Conservation (phyloP, 306 rosid species). For the Vigna mungo region DNA sequence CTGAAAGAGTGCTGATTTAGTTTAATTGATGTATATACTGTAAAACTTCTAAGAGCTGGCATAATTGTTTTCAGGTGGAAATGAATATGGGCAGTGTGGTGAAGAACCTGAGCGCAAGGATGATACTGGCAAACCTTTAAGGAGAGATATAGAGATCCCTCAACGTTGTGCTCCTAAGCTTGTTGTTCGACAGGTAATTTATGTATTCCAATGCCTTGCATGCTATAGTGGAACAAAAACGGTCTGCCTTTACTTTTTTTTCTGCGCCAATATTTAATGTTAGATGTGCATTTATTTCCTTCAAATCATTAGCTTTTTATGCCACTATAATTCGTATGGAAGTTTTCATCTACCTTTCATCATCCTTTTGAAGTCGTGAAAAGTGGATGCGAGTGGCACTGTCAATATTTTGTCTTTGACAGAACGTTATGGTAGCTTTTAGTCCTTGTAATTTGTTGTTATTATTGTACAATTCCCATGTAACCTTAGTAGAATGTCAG, state of each 20-base stretch:
- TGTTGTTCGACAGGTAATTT: slow-evolving; percentile 79
- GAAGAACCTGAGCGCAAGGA: slow-evolving; percentile 98
- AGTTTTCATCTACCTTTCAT: background rate
- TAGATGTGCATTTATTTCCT: background rate
- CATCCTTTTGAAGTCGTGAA: background rate
- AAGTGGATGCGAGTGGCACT: background rate
- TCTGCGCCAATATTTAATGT: background rate
- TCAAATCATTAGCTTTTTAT: slow-evolving; percentile 11
- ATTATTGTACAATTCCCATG: slow-evolving; percentile 8
- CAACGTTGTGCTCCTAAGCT: slow-evolving; percentile 95
- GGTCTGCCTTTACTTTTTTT: slow-evolving; percentile 25
- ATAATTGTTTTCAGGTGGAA: slow-evolving; percentile 75
- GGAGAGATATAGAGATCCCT: slow-evolving; percentile 93
- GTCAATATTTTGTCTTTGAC: background rate
- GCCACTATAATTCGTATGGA: background rate
- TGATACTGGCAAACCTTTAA: slow-evolving; percentile 75
- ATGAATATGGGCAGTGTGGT: slow-evolving; percentile 98
- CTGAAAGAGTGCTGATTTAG: background rate
- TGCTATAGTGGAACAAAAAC: slow-evolving; percentile 6
- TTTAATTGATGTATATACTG: slow-evolving; percentile 22
- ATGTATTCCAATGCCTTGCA: background rate
- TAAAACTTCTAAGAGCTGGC: slow-evolving; percentile 37
- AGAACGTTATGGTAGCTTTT: background rate
- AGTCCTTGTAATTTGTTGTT: background rate
- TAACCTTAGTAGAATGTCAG: background rate